phyloP scores from a whole-genome alignment of 139 green algal species.

The Closterium sp. region DNA sequence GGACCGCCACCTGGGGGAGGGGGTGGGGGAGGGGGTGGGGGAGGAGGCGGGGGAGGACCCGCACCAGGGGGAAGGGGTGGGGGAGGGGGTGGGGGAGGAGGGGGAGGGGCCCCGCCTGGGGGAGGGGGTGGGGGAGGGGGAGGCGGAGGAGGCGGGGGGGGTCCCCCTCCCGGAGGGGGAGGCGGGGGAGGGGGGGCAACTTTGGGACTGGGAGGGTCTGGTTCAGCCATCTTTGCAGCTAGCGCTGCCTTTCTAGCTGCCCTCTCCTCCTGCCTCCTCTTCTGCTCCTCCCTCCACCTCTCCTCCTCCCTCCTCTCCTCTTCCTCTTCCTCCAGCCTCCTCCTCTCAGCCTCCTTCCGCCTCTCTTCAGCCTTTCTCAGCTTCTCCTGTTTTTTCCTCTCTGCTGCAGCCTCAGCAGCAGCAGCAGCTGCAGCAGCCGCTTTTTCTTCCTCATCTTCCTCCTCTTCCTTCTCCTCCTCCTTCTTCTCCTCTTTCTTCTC shows the following conservation, averaged over 20 bases:
- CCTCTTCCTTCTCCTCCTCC: not conserved
- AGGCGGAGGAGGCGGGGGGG: not conserved
- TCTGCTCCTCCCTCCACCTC: not conserved
- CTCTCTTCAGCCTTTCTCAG: not conserved
- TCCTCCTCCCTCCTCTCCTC: not conserved
- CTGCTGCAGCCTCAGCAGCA: not conserved
- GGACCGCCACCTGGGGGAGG: not conserved
- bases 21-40: conserved; percentile 42
- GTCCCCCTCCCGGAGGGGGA: not conserved
- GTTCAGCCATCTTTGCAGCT: not conserved
- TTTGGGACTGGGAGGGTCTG: not conserved
- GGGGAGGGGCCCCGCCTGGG: conserved; percentile 13
- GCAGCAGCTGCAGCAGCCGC: not conserved
- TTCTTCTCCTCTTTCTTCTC: not conserved
- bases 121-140: conserved; percentile 1
- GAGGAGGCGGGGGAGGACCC: conserved; percentile 33
- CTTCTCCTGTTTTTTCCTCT: not conserved
- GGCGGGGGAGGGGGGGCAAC: not conserved
- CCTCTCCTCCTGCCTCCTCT: not conserved
- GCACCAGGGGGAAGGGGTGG: not conserved
- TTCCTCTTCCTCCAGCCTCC: not conserved
- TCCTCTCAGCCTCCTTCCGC: not conserved
- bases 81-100: conserved; percentile 33
- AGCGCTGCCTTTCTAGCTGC: not conserved
- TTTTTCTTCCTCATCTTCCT: not conserved